Conservation (phyloP, 176 grass and related monocot genomes). For the Bolboschoenus planiculmis region DNA sequence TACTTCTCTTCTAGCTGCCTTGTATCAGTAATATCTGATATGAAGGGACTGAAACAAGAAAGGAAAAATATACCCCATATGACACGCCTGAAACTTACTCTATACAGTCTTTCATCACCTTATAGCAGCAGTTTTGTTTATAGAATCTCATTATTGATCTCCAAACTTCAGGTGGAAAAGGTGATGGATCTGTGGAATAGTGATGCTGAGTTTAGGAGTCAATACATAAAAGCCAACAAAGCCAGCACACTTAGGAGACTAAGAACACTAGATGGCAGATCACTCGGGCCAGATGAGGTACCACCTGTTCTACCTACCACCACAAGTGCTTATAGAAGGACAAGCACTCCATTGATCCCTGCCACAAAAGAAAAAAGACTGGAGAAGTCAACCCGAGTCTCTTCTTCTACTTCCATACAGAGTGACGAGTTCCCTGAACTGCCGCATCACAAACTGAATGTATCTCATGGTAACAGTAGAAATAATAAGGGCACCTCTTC, state of each 20-base stretch:
- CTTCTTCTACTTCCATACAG: conserved; percentile 8
- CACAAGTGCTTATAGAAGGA: conserved; percentile 31
- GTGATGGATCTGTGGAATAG: conserved; percentile 66
- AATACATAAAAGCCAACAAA: conserved; percentile 73
- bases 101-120: neutral
- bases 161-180: conserved; percentile 45
- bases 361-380: neutral
- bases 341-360: conserved; percentile 23
- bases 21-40: neutral
- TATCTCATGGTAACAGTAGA: neutral
- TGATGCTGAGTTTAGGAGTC: conserved; percentile 59
- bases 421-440: conserved; percentile 9
- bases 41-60: neutral
- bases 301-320: conserved; percentile 49
- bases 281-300: conserved; percentile 63
- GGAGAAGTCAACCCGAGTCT: neutral
- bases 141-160: conserved; percentile 6
- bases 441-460: neutral
- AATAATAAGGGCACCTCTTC: neutral
- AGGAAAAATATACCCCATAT: neutral
- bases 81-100: neutral
- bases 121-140: neutral
- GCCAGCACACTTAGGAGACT: conserved; percentile 68
- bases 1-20: neutral
- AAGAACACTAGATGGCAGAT: conserved; percentile 71